phyloP scores from a whole-genome alignment of 1,284 basidiomycete genomes.

The Sporisorium exsertum region DNA sequence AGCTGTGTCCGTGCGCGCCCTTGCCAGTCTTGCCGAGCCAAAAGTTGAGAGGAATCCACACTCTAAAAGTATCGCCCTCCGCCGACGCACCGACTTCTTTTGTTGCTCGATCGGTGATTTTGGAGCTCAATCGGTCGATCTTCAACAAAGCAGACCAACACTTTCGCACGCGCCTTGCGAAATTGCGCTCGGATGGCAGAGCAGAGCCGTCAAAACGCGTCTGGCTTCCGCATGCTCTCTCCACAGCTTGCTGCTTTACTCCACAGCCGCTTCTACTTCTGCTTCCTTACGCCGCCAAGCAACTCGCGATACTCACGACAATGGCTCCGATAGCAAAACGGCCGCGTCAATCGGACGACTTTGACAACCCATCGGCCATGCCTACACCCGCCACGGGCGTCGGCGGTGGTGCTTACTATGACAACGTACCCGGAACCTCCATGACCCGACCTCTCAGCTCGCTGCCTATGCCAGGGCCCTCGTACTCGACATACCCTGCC shows the following conservation, averaged over 20 bases:
- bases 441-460: constrained; percentile 13
- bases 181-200: background rate
- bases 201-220: constrained; percentile 4
- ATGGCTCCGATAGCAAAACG: constrained; percentile 29
- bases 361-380: background rate
- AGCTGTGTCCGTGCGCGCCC: constrained; percentile 2
- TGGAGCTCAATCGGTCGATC: background rate
- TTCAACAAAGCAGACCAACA: constrained; percentile 8
- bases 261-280: background rate
- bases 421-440: constrained; percentile 30
- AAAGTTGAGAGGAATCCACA: background rate
- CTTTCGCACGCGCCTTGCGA: background rate
- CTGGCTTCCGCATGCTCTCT: background rate
- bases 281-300: background rate
- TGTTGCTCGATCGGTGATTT: background rate
- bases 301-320: background rate
- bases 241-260: no score
- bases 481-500: constrained; percentile 10
- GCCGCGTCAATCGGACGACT: constrained; percentile 29
- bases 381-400: background rate
- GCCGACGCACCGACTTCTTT: background rate
- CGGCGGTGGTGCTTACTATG: constrained; percentile 13
- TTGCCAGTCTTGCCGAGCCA: background rate
- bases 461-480: background rate
- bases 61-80: constrained; percentile 4